Conservation (phyloP, 352 stramenopile genomes). For the Pythium brachiatum region DNA sequence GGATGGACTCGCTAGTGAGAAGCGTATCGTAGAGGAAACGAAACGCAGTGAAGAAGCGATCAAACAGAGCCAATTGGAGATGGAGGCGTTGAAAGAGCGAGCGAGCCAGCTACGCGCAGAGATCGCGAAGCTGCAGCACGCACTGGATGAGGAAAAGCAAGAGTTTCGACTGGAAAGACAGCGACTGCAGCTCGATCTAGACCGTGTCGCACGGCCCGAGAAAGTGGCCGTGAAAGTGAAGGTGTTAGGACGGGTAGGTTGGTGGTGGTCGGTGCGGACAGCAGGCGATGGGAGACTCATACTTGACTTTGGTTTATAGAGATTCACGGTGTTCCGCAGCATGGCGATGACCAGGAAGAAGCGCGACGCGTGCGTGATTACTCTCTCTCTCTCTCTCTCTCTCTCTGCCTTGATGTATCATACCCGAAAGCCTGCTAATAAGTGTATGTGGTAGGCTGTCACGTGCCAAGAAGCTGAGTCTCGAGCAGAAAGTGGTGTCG, state of each 20-base stretch:
- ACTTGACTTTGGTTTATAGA: slow-evolving; percentile 5
- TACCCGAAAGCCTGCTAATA: neutral
- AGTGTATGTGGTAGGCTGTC: slow-evolving; percentile 22
- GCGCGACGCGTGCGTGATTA: slow-evolving; percentile 27
- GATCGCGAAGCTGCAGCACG: slow-evolving; percentile 37
- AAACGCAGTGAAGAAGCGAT: slow-evolving; percentile 33
- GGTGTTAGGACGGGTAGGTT: slow-evolving; percentile 27
- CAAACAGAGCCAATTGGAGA: slow-evolving; percentile 34
- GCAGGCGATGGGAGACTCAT: too few relatives aligned
- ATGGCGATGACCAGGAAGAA: slow-evolving; percentile 36
- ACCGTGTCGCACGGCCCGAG: slow-evolving; percentile 43
- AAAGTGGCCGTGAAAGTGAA: slow-evolving; percentile 35
- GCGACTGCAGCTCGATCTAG: slow-evolving; percentile 41
- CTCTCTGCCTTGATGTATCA: too few relatives aligned
- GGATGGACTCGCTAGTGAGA: slow-evolving; percentile 41
- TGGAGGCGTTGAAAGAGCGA: slow-evolving; percentile 41
- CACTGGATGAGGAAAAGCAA: slow-evolving; percentile 47
- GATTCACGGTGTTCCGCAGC: slow-evolving; percentile 32
- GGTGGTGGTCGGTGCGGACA: neutral
- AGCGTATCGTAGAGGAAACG: slow-evolving; percentile 42
- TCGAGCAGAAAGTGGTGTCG: slow-evolving; percentile 65
- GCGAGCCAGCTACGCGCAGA: slow-evolving; percentile 33
- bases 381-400: too few relatives aligned
- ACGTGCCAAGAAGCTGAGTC: slow-evolving; percentile 44
- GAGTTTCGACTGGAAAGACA: slow-evolving; percentile 50